These are phyloP conservation scores for Starmerella vaccinii DNA, from an alignment of 805 yeast genomes.

Conservation along the genomic window DNA sequence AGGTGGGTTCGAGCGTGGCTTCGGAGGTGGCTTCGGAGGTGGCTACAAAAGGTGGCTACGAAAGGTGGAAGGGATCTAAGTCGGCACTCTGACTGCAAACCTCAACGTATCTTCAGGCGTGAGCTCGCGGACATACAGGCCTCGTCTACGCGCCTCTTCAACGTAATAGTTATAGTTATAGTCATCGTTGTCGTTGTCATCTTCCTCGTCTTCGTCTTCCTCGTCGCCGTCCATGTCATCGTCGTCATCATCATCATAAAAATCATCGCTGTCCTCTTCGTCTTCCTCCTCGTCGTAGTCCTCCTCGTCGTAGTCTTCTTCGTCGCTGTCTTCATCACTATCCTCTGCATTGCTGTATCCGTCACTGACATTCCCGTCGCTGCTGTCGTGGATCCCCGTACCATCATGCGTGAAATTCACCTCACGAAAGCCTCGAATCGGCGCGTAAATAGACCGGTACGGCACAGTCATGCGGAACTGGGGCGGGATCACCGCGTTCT, in stretches of 20 bases:
- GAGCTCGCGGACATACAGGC: too few species aligned
- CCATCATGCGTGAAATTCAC: neutral
- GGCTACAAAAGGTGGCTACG: too few species aligned
- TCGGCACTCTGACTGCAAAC: too few species aligned
- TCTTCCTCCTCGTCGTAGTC: neutral
- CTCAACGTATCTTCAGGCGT: too few species aligned
- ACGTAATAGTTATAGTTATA: neutral
- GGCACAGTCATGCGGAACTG: neutral
- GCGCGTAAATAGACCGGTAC: neutral
- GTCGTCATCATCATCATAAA: too few species aligned
- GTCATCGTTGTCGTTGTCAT: neutral
- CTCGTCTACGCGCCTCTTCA: too few species aligned
- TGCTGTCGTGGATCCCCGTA: neutral
- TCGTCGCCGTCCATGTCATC: neutral
- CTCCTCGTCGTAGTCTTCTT: neutral
- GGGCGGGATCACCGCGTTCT: neutral
- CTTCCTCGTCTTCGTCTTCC: neutral
- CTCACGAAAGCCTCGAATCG: neutral
- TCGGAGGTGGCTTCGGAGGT: too few species aligned
- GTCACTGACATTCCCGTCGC: neutral
- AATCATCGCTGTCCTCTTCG: neutral
- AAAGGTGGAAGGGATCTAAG: too few species aligned
- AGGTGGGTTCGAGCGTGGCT: too few species aligned
- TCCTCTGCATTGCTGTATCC: neutral
- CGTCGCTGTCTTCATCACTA: neutral